phyloP scores from a whole-genome alignment of 371 early-diverging fungal species.

The Apophysomyces ossiformis region DNA sequence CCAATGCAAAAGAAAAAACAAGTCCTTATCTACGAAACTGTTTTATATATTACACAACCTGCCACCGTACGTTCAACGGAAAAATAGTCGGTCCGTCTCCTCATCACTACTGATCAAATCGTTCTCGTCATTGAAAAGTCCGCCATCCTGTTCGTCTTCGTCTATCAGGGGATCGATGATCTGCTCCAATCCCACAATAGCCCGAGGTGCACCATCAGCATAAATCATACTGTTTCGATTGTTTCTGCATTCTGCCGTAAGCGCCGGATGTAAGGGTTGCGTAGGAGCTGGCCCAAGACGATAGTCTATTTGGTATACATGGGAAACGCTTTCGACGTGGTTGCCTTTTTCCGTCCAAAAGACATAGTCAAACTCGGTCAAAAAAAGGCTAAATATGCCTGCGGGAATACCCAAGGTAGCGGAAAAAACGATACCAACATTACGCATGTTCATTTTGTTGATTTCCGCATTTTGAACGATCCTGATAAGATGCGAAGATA shows the following conservation, averaged over 20 bases:
- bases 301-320: neutral
- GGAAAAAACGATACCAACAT: constrained; percentile 94
- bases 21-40: neutral
- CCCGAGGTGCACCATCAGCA: constrained; percentile 44
- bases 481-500: constrained; percentile 88
- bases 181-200: constrained; percentile 49
- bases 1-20: too few species aligned
- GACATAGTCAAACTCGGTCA: constrained; percentile 87
- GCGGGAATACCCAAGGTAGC: constrained; percentile 93
- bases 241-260: constrained; percentile 22
- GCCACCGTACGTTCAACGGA: neutral
- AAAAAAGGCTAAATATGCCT: constrained; percentile 83
- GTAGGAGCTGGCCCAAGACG: constrained; percentile 8
- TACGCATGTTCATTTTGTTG: constrained; percentile 95
- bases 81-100: constrained; percentile 8
- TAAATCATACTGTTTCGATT: constrained; percentile 56
- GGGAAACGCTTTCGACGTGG: neutral
- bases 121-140: constrained; percentile 2
- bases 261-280: constrained; percentile 13
- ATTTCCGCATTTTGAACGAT: constrained; percentile 80
- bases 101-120: neutral
- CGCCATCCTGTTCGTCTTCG: constrained; percentile 22
- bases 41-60: neutral
- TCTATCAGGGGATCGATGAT: constrained; percentile 17
- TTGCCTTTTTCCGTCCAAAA: constrained; percentile 71